Conservation (phyloP, 2,329 filamentous ascomycete genomes). For the Xylaria sp. region DNA sequence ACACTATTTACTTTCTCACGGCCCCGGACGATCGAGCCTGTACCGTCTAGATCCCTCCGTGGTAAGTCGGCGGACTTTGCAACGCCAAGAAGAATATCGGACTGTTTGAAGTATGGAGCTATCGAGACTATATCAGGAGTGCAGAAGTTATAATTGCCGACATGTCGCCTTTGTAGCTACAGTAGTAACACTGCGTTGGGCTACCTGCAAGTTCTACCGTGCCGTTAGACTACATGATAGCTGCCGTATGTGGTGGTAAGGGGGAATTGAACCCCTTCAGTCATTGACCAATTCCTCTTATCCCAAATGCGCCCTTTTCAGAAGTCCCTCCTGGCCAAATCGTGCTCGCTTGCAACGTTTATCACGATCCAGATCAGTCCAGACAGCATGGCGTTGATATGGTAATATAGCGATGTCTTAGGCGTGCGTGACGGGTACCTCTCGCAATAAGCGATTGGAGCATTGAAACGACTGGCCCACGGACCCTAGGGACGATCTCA, state of each 20-base stretch:
- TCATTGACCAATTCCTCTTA: not conserved
- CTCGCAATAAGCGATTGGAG: too few species aligned
- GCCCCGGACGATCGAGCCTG: not conserved
- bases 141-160: too few species aligned
- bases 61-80: slow-evolving; percentile 9
- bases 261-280: not conserved
- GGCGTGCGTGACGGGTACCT: too few species aligned
- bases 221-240: not conserved
- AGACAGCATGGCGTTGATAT: not conserved
- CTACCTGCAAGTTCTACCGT: not conserved
- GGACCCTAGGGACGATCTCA: slow-evolving; percentile 25
- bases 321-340: not conserved
- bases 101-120: slow-evolving; percentile 3
- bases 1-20: not conserved
- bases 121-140: not conserved
- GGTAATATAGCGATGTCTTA: too few species aligned
- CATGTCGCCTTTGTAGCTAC: too few species aligned
- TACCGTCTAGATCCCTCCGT: not conserved
- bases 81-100: not conserved
- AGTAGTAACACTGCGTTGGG: slow-evolving; percentile 15
- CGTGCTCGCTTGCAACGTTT: not conserved
- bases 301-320: not conserved
- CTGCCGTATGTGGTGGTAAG: not conserved
- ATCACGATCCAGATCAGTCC: not conserved
- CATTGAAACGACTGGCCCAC: slow-evolving; percentile 18